phyloP scores from a whole-genome alignment of 192 early-diverging fungal species.

The Entomortierella beljakovae region DNA sequence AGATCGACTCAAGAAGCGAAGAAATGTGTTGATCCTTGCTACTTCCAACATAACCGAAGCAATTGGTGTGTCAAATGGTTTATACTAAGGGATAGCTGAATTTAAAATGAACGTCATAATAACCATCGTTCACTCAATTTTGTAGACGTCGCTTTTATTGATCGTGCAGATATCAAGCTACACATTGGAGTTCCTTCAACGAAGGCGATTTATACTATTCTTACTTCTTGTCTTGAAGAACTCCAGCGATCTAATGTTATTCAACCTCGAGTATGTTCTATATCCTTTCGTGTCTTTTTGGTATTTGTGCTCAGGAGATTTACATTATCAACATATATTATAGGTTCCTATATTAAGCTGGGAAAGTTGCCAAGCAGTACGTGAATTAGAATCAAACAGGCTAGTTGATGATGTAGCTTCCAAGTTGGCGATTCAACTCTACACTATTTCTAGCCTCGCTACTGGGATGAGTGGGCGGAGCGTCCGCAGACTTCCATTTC shows the following conservation, averaged over 20 bases:
- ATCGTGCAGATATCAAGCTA: slow-evolving; percentile 76
- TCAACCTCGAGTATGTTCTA: background rate
- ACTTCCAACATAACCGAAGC: slow-evolving; percentile 81
- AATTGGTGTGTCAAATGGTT: slow-evolving; percentile 60
- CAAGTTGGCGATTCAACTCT: background rate
- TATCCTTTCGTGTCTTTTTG: background rate
- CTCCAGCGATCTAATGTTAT: slow-evolving; percentile 63
- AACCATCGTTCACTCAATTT: background rate
- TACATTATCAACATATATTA: background rate
- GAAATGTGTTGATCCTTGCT: slow-evolving; percentile 75
- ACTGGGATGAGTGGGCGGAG: slow-evolving; percentile 60
- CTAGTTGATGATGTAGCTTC: background rate
- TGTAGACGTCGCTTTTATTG: slow-evolving; percentile 68
- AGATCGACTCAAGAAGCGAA: slow-evolving; percentile 67
- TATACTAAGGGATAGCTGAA: background rate
- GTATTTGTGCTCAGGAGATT: too few species aligned
- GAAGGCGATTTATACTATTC: slow-evolving; percentile 67
- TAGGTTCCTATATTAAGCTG: background rate
- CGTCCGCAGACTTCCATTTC: slow-evolving; percentile 67
- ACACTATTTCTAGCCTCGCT: slow-evolving; percentile 14
- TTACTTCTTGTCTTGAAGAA: slow-evolving; percentile 64
- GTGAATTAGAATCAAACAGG: background rate
- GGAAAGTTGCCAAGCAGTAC: background rate
- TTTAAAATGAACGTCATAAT: background rate
- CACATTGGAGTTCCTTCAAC: slow-evolving; percentile 64